These are phyloP conservation scores for Epichloe sp. DNA, from an alignment of 2,329 filamentous ascomycete species.

Conservation along the genomic window DNA sequence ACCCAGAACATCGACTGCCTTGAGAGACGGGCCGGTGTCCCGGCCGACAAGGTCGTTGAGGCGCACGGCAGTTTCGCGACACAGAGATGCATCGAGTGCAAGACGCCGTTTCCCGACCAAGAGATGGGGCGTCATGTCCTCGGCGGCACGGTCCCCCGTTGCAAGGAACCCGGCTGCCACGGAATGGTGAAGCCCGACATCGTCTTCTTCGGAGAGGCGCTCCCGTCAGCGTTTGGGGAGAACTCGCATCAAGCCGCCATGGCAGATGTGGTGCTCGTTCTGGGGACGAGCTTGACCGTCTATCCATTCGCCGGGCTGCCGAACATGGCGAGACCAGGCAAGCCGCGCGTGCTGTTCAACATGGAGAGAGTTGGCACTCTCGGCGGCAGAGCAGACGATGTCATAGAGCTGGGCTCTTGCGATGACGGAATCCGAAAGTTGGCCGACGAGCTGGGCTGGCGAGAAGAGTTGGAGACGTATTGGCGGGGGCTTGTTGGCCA, in stretches of 20 bases:
- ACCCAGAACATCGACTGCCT: constrained; percentile 98
- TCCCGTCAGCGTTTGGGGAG: constrained; percentile 29
- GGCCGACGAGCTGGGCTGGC: constrained; percentile 72
- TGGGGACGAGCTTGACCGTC: constrained; percentile 80
- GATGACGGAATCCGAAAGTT: constrained; percentile 69
- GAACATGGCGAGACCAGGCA: constrained; percentile 41
- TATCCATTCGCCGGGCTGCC: constrained; percentile 83
- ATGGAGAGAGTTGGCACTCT: constrained; percentile 69
- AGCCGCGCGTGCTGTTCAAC: constrained; percentile 78
- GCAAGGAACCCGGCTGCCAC: constrained; percentile 45
- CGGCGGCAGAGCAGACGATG: constrained; percentile 69
- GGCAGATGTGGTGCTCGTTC: constrained; percentile 69
- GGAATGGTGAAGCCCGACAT: constrained; percentile 89
- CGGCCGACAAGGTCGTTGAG: constrained; percentile 70
- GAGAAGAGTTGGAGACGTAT: constrained; percentile 62
- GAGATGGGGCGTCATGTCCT: constrained; percentile 60
- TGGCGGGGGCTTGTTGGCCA: constrained; percentile 60
- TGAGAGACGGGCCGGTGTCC: constrained; percentile 76
- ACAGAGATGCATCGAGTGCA: constrained; percentile 86
- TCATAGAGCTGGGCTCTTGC: constrained; percentile 69
- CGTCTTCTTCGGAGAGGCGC: constrained; percentile 76
- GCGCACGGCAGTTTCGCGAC: constrained; percentile 91
- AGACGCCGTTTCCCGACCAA: constrained; percentile 54
- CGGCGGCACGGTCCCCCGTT: constrained; percentile 56
- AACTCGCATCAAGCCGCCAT: constrained; percentile 33